Evolutionary conservation across 208 protist species (phyloP).

Genomic region (Leishmania guyanensis): DNA sequence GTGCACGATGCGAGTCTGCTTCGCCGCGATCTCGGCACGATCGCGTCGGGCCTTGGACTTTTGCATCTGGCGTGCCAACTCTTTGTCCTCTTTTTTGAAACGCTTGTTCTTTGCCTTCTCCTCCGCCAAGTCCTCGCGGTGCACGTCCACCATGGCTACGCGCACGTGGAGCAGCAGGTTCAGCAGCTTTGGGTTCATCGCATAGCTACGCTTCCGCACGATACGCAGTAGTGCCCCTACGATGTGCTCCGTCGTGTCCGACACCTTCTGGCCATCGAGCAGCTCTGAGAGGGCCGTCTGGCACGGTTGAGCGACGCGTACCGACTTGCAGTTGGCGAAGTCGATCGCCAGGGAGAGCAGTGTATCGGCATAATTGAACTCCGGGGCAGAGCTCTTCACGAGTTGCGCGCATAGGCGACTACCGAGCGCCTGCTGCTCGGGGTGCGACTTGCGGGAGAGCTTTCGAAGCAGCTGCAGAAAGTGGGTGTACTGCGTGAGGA

Average conservation of each 20-base stretch:
- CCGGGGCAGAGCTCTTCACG: conserved; percentile 71
- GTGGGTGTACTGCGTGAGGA: conserved; percentile 91
- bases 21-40: conserved; percentile 83
- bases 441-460: conserved; percentile 84
- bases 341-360: conserved; percentile 79
- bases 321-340: conserved; percentile 90
- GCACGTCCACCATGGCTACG: conserved; percentile 91
- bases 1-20: conserved; percentile 89
- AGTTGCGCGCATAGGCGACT: conserved; percentile 86
- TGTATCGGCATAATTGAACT: conserved; percentile 90
- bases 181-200: conserved; percentile 92
- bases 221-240: conserved; percentile 82
- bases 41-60: conserved; percentile 90
- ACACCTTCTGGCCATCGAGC: conserved; percentile 88
- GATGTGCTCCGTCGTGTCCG: conserved; percentile 83
- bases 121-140: conserved; percentile 87
- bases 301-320: conserved; percentile 84
- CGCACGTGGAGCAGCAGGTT: conserved; percentile 90
- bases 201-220: conserved; percentile 90
- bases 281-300: conserved; percentile 77
- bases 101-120: conserved; percentile 92
- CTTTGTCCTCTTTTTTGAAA: conserved; percentile 91
- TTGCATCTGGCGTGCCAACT: conserved; percentile 90
- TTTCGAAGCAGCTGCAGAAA: conserved; percentile 91
- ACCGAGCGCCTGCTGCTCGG: conserved; percentile 92